Percentiles rank a stretch among this genome's conserved stretches.
Evolutionary conservation across 306 rosid genomes (phyloP).

Genomic region (Acacia crassicarpa): DNA sequence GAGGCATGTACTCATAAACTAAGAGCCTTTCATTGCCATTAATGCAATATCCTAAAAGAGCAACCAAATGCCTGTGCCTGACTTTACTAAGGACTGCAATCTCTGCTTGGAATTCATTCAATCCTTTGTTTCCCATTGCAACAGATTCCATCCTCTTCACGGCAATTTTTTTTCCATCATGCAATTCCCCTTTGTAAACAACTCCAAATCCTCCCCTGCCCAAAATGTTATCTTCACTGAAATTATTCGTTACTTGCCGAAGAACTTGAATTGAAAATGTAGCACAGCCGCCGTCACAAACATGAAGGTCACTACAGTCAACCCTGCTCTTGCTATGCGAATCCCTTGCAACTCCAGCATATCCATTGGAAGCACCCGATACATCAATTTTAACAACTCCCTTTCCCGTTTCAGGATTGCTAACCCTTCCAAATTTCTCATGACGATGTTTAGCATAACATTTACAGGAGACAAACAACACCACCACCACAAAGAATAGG

Average conservation of each 20-base stretch:
- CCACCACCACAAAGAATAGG: slow-evolving; percentile 50
- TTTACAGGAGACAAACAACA: slow-evolving; percentile 60
- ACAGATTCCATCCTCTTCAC: slow-evolving; percentile 85
- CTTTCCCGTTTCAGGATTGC: slow-evolving; percentile 53
- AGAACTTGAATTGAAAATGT: slow-evolving; percentile 74
- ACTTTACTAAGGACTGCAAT: slow-evolving; percentile 81
- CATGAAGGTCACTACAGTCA: slow-evolving; percentile 51
- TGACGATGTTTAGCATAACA: slow-evolving; percentile 52
- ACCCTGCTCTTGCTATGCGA: slow-evolving; percentile 74
- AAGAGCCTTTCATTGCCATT: slow-evolving; percentile 81
- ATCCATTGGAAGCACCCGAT: slow-evolving; percentile 56
- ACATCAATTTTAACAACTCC: slow-evolving; percentile 51
- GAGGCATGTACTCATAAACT: slow-evolving; percentile 87
- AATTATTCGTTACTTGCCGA: slow-evolving; percentile 67
- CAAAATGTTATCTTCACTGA: slow-evolving; percentile 67
- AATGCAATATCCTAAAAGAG: slow-evolving; percentile 75
- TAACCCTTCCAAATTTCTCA: slow-evolving; percentile 60
- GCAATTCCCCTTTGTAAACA: slow-evolving; percentile 81
- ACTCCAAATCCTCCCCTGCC: slow-evolving; percentile 94
- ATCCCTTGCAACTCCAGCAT: slow-evolving; percentile 64
- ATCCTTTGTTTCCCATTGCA: slow-evolving; percentile 63
- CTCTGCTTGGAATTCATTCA: slow-evolving; percentile 92
- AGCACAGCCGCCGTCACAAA: slow-evolving; percentile 71
- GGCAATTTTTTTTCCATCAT: slow-evolving; percentile 80
- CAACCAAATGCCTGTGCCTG: slow-evolving; percentile 88